Base-by-base conservation (phyloP, 2,329 filamentous ascomycete species). In the Fusarium hostae region DNA sequence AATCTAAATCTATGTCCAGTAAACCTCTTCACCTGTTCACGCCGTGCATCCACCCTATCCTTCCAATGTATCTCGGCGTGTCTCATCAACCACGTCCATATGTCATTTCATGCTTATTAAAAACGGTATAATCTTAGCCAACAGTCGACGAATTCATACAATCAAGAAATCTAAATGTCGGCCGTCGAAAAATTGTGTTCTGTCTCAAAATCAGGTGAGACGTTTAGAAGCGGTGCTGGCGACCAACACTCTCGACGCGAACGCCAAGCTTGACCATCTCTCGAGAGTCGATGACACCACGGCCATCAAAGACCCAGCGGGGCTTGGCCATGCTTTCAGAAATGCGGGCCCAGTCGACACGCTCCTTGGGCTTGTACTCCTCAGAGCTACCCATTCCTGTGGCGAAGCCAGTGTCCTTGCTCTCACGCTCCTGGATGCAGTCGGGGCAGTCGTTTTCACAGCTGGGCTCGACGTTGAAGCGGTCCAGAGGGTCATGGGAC, bases 261-360 rank as follows among this genome's bases (percentile, higher is more conserved):
- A 88, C 81, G 18, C 85, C 86, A n/a, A 88, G 78, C 79, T 83
- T 83, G 41, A 80, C 79, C 82, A 88, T 84, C 70, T 83, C 81
- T 26, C 79, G 78, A 22, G 81, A 82, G 70, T 88, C 84, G 50
- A 88, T 83, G 34, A 88, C 83, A 41, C 86, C 86, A 59, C 85
- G 84, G n/a, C 87, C 87, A 65, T 89, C 86, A 78, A 89, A 89
- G 30, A 88, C 80, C 85, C 86, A 88, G 62, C 83, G 84, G 15
- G 87, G 86, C 79, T 85, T 84, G 52, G 81, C 81, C 86, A 88
- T 88, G 69, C 79, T 77, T 57, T 81, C 77, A 47, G 85, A 81
- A 45, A 88, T 85, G 77, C 80, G 82, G 59, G 79, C 81, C 86
- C 87, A 89, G 79, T 88, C 84, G 22, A 88, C 76, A 40, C 78